Evolutionary conservation across 2,329 filamentous ascomycete genomes (phyloP), one percentile per base, ranked within the genome.

Genomic region (Fusarium keratoplasticum): DNA sequence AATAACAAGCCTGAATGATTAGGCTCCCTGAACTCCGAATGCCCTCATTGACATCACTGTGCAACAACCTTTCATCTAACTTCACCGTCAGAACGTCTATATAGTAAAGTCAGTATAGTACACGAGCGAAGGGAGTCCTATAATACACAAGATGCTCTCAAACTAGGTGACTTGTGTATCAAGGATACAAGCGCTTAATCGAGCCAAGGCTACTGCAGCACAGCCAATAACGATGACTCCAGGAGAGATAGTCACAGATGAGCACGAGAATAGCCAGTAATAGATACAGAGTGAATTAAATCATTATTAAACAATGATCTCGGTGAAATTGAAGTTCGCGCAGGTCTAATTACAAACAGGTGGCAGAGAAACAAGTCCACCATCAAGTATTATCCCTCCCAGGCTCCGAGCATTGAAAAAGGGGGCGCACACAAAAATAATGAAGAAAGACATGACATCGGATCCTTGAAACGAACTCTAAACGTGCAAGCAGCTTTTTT

Each of bases 341-440:
- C 60, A 67, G 65, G 60, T 66, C 59, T 69, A 71, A 74, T 40
- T 71, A 72, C 71, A 74, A 69, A 47, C 55, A 52, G 52, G 61
- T 60, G 71, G 57, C 50, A 71, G 18, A 44, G 58, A 69, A 40
- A 47, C 57, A 60, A 55, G 61, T 55, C 66, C 66, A 62, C 71
- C 42, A 50, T 22, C 64, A 5, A 55, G 42, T 10, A 63, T 65
- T 65, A 65, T 44, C 25, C 38, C 31, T 36, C 42, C 42, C 42
- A 27, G 42, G 42, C 42, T 47, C 42, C 42, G 42, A 47, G 42
- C 44, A 52, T 35, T 35, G 54, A 25, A 25, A 25, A 57, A 58
- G 4, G 8, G 20, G 29, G 33, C 20, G 14, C 54, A 36, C 54
- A 71, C 40, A 58, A 62, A 64, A 59, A 54, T 64, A 72, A 72